phyloP scores from a whole-genome alignment of 2,329 filamentous ascomycete genomes.

The Neodidymelliopsis sp. region DNA sequence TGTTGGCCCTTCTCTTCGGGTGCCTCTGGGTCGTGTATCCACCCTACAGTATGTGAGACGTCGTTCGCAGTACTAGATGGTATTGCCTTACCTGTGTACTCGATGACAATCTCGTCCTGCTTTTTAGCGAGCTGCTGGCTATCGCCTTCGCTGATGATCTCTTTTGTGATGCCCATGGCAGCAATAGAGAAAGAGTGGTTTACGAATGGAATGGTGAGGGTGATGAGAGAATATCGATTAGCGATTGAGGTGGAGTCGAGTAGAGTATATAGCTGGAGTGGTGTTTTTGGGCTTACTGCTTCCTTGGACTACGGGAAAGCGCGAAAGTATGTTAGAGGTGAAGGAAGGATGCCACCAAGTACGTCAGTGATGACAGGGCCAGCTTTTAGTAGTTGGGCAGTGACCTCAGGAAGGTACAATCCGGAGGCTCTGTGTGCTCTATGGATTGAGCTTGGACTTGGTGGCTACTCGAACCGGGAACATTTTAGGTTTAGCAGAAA shows the following conservation, averaged over 20 bases:
- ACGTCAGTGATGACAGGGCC: constrained; percentile 20
- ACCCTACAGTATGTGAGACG: constrained; percentile 58
- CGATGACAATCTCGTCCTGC: constrained; percentile 81
- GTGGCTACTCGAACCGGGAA: constrained; percentile 26
- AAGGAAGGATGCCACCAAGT: constrained; percentile 8
- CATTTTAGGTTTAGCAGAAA: constrained; percentile 29
- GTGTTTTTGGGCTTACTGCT: background rate
- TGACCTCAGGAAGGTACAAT: constrained; percentile 16
- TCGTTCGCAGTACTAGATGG: background rate
- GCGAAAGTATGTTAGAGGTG: constrained; percentile 1
- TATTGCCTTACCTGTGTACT: constrained; percentile 72
- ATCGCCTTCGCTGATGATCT: constrained; percentile 67
- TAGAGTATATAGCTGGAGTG: background rate
- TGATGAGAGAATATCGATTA: background rate
- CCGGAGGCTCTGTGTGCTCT: constrained; percentile 39
- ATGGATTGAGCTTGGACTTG: constrained; percentile 33
- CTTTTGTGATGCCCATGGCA: constrained; percentile 71
- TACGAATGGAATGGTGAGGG: background rate
- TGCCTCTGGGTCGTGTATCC: constrained; percentile 72
- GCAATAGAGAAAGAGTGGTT: constrained; percentile 11
- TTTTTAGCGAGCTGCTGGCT: constrained; percentile 64
- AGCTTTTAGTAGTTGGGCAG: constrained; percentile 32
- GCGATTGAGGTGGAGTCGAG: background rate
- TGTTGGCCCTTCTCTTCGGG: constrained; percentile 70
- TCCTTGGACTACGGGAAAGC: background rate